Percentiles rank a stretch among this genome's conserved stretches.
phyloP scores from a whole-genome alignment of 1,284 basidiomycete species.

The Golubevia sp. region DNA sequence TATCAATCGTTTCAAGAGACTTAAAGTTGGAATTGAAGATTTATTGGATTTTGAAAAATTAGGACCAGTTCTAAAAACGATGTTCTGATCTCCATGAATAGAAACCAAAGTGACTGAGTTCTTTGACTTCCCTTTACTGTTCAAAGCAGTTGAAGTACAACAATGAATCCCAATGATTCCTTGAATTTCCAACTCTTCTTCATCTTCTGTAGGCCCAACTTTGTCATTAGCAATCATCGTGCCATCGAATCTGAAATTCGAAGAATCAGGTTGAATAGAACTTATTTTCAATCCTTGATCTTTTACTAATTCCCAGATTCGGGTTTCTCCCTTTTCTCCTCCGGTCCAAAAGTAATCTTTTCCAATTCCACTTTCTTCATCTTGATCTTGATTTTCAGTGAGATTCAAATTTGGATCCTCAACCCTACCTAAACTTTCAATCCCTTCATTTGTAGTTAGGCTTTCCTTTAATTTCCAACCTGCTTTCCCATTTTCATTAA shows the following conservation, averaged over 20 bases:
- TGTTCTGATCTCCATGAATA: conserved; percentile 93
- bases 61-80: conserved; percentile 70
- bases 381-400: conserved; percentile 21
- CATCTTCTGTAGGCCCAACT: too few relatives aligned
- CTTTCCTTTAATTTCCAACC: conserved; percentile 45
- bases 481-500: neutral
- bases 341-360: conserved; percentile 72
- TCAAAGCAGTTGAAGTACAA: neutral
- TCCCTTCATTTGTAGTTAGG: conserved; percentile 40
- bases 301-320: conserved; percentile 78
- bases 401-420: conserved; percentile 3
- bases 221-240: too few relatives aligned
- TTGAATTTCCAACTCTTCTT: conserved; percentile 33
- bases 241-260: too few relatives aligned
- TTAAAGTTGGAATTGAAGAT: neutral
- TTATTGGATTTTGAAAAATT: conserved; percentile 3
- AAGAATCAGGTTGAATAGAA: too few relatives aligned
- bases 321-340: conserved; percentile 81
- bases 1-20: conserved; percentile 66
- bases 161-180: conserved; percentile 43
- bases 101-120: conserved; percentile 66
- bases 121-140: too few relatives aligned
- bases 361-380: too few relatives aligned
- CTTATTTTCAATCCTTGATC: too few relatives aligned
- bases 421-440: conserved; percentile 48